Conservation (phyloP, 2,329 filamentous ascomycete genomes). For the Pseudophaeomoniella oleicola region DNA sequence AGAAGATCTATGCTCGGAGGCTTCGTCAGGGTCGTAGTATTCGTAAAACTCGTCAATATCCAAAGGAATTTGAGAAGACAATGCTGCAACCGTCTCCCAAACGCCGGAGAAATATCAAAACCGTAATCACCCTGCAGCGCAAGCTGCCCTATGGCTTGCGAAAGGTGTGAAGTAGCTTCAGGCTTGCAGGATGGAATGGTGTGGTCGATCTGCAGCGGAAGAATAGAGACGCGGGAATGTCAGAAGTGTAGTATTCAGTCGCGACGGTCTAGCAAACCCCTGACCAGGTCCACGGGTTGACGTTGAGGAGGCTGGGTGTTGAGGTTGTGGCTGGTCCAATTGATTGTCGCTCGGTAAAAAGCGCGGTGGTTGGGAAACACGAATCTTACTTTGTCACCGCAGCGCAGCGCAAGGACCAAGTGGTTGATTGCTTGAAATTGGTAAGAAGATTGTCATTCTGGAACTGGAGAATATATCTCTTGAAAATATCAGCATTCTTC, state of each 20-base stretch:
- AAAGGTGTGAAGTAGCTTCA: background rate
- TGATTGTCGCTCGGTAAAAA: background rate
- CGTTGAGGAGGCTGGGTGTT: background rate
- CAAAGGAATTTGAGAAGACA: constrained; percentile 18
- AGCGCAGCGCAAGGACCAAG: background rate
- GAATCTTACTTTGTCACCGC: background rate
- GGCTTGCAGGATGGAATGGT: background rate
- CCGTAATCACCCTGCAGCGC: too few species aligned
- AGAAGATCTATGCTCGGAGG: constrained; percentile 8
- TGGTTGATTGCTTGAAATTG: background rate
- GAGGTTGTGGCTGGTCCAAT: background rate
- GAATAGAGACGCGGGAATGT: too few species aligned
- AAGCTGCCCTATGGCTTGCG: too few species aligned
- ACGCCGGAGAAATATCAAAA: too few species aligned
- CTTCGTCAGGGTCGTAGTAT: constrained; percentile 28
- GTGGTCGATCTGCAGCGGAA: background rate
- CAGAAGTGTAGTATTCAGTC: too few species aligned
- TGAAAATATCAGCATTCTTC: too few species aligned
- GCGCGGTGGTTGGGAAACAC: background rate
- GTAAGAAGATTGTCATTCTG: background rate
- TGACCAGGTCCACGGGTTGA: background rate
- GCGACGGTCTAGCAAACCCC: too few species aligned
- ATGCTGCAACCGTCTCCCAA: constrained; percentile 13
- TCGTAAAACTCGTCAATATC: constrained; percentile 40
- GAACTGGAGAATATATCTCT: too few species aligned